These are phyloP conservation scores for Exophiala alcalophila DNA, from an alignment of 2,329 filamentous ascomycete species.

Conservation along the genomic window DNA sequence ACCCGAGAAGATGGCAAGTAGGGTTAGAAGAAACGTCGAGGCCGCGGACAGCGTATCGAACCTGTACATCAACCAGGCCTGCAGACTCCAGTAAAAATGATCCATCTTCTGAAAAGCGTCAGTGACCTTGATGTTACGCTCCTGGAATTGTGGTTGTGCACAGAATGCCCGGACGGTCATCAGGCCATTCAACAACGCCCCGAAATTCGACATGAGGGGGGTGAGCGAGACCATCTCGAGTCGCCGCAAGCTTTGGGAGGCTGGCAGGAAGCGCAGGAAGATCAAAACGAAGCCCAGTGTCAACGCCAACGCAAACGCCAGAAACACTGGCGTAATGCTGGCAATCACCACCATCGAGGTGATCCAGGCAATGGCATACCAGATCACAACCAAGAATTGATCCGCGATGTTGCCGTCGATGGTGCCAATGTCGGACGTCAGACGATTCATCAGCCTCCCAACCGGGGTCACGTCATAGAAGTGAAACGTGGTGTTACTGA, in stretches of 20 bases:
- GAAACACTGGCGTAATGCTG: conserved; percentile 71
- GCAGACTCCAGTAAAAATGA: conserved; percentile 90
- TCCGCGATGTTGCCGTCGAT: conserved; percentile 81
- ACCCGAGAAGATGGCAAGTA: conserved; percentile 71
- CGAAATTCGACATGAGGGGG: conserved; percentile 89
- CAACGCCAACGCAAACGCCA: conserved; percentile 67
- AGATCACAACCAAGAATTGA: conserved; percentile 69
- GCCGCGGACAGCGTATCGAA: conserved; percentile 70
- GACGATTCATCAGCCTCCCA: conserved; percentile 84
- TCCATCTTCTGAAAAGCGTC: conserved; percentile 93
- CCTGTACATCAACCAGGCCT: conserved; percentile 78
- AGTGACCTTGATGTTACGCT: conserved; percentile 73
- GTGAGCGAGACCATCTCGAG: conserved; percentile 88
- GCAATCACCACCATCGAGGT: conserved; percentile 75
- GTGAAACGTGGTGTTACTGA: conserved; percentile 78
- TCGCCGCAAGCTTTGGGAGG: conserved; percentile 76
- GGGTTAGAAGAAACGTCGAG: conserved; percentile 70
- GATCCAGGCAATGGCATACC: conserved; percentile 67
- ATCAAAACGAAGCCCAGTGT: conserved; percentile 67
- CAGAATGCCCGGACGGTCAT: conserved; percentile 83
- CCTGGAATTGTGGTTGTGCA: conserved; percentile 75
- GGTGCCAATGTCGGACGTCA: conserved; percentile 86
- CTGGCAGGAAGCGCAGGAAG: conserved; percentile 74
- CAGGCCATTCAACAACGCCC: conserved; percentile 77
- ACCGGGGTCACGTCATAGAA: conserved; percentile 91